Conservation (phyloP, 2,329 filamentous ascomycete genomes). For the Fusarium fujikuroi region DNA sequence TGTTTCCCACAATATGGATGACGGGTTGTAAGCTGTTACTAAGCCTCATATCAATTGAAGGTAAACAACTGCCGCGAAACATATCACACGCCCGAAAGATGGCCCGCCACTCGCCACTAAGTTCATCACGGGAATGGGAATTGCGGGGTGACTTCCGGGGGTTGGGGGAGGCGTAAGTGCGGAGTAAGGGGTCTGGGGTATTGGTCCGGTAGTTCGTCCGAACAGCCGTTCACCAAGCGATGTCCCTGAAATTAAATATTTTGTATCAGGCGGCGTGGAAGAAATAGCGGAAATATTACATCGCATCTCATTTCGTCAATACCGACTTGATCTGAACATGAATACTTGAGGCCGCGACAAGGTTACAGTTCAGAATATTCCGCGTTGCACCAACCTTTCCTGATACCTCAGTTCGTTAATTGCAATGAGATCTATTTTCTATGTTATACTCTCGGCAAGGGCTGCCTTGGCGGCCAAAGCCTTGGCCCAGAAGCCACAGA, state of each 20-base stretch:
- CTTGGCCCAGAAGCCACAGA: background rate
- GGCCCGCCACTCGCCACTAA: background rate
- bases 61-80: background rate
- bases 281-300: background rate
- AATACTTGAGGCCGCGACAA: background rate
- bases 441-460: background rate
- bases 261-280: rapidly evolving
- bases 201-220: background rate
- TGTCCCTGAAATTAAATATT: background rate
- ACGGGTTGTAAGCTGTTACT: too few species aligned
- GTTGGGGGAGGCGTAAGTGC: background rate
- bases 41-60: background rate
- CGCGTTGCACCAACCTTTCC: background rate
- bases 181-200: background rate
- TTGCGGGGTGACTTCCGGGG: background rate
- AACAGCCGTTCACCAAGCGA: background rate
- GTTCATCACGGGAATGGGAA: background rate
- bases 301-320: too few species aligned
- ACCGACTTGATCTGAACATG: background rate
- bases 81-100: background rate
- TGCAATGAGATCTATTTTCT: background rate
- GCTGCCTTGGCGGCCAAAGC: background rate
- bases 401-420: too few species aligned
- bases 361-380: background rate
- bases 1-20: rapidly evolving